Percentiles rank a stretch among this genome's conserved stretches.
phyloP scores from a whole-genome alignment of 73 alveolate genomes.

The Paramecium tetraurelia region DNA sequence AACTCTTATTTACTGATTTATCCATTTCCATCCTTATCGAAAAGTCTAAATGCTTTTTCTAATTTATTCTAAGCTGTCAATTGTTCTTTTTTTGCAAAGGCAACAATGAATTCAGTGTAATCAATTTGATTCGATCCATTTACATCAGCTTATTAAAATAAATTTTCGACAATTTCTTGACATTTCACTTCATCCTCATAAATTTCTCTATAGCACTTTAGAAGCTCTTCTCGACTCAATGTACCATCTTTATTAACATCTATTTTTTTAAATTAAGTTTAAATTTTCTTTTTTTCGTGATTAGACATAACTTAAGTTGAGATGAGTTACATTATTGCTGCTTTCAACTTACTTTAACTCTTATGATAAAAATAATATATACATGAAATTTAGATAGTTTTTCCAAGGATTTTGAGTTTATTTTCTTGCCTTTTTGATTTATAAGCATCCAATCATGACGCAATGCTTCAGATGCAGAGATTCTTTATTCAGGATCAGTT shows the following conservation, averaged over 20 bases:
- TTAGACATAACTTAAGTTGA: constrained; percentile 35
- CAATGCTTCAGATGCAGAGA: constrained; percentile 70
- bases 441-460: constrained; percentile 57
- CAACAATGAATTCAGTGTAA: background rate
- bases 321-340: constrained; percentile 57
- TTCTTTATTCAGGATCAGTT: constrained; percentile 66
- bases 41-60: constrained; percentile 20
- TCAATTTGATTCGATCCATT: constrained; percentile 17
- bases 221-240: constrained; percentile 70
- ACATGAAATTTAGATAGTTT: constrained; percentile 53
- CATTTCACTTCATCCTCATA: constrained; percentile 29
- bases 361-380: background rate
- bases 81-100: constrained; percentile 3
- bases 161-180: background rate
- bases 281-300: constrained; percentile 57
- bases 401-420: background rate
- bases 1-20: background rate
- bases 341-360: constrained; percentile 44
- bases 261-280: constrained; percentile 64
- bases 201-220: constrained; percentile 20
- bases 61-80: background rate
- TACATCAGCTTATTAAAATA: background rate
- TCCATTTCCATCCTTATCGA: constrained; percentile 47
- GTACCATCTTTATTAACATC: constrained; percentile 81
- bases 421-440: constrained; percentile 47